Evolutionary conservation across 257 asterid genomes (phyloP), one percentile per base, ranked within the genome.

Genomic region (Petunia axillaris): DNA sequence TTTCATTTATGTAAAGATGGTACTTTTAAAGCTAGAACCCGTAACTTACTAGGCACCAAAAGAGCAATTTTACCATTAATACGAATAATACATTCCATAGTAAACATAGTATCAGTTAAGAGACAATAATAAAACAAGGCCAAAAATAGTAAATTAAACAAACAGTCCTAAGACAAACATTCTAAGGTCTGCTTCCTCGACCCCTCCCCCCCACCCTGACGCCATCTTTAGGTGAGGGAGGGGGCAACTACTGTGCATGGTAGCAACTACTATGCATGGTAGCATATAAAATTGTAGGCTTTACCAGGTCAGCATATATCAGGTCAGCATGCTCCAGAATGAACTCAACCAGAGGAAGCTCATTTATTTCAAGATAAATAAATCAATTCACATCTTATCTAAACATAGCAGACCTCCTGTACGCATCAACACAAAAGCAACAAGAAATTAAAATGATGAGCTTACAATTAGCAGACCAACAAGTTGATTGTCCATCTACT

Each of bases 81-180:
- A 50, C 35, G 62, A 35, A 50, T 50, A 71, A 48, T 73, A 73
- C 35, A 73, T 5, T 46, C 25, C 25, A 4, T 38, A 64, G 6
- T 46, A 46, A 70, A 11, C 60, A 48, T 71, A 71, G 11, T 10
- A 60, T 71, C 5, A 50, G 62, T 50, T 35, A 50, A 71, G 13
- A 50, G 36, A 71, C 48, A 71, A 48, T 71, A 71, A 11, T 13
- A 71, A 11, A 71, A 36, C 10, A 70, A 48, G 10, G 60, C 62
- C 44, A 48, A 5, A 5, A 35, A 50, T 25, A 71, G 4, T 35
- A 71, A 71, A 71, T 11, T 50, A 71, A 71, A 71, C 13, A 71
- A 71, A 70, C 35, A 44, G 44, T 35, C 13, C 62, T 79, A 84
- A 83, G 83, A 81, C 85, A 40, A 87, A 79, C 87, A 85, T 81